Evolutionary conservation across 2,329 filamentous ascomycete species (phyloP), one percentile per base, ranked within the genome.

Genomic region (Helicocarpus griseus): DNA sequence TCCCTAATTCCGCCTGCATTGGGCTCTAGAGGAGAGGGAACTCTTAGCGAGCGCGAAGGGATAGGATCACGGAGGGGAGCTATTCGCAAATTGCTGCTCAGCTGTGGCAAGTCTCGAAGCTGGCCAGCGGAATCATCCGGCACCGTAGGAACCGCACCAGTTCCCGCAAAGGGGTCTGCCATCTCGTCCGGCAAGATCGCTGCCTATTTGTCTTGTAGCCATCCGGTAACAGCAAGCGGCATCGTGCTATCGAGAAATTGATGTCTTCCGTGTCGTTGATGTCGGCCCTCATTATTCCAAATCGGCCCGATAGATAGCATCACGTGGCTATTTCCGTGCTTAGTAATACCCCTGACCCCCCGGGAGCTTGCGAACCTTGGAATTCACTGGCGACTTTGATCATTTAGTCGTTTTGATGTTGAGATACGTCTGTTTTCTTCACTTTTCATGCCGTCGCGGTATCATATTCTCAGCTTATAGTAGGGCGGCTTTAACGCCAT

Each of bases 51-150:
- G 35, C 68, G 67, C 13, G 69, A 67, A 21, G 71, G 70, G 19
- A 69, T 66, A 11, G 71, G 72, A 56, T 74, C 69, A 29, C 72
- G 73, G 21, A 76, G 65, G 49, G 73, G 73, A 54, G 73, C 67
- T 47, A 76, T 76, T 52, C 68, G 70, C 48, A 75, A 62, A 54
- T 67, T 62, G 21, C 21, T 36, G 31, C 64, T 67, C 9, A 69
- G 64, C 50, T 71, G 66, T 49, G 70, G 68, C 26, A 71, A 62
- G 56, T 73, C 71, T 44, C 68, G 69, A 35, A 68, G 63, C 49
- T 65, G 63, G 44, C 59, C 58, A 48, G 67, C 57, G 44, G 67
- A 65, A 57, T 74, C 71, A 56, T 74, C 71, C 52, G 69, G 66
- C 41, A 62, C 58, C 40, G 65, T 61, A 51, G 61, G 39, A 19